Conservation (phyloP, 768 basidiomycete species). For the Naganishia randhawae region DNA sequence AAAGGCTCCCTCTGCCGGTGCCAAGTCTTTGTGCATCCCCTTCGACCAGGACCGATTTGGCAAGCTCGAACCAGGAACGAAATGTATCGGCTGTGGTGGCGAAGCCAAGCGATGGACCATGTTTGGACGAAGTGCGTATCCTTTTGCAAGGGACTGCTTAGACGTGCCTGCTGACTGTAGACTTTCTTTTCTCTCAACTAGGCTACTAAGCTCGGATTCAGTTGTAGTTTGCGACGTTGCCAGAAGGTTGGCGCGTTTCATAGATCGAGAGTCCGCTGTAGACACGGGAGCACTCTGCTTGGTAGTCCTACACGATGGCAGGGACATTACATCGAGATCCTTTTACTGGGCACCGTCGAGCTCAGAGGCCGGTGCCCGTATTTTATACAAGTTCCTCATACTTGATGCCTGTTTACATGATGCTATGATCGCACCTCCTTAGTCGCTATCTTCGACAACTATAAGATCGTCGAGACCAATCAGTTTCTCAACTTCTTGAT, state of each 20-base stretch:
- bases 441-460: conserved; percentile 11
- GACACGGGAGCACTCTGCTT: not conserved
- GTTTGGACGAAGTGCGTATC: conserved; percentile 65
- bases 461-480: conserved; percentile 4
- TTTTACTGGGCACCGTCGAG: not conserved
- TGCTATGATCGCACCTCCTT: not conserved
- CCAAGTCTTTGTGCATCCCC: conserved; percentile 93
- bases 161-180: not conserved
- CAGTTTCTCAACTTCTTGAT: conserved; percentile 7
- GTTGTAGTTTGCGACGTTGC: not conserved
- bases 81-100: conserved; percentile 80
- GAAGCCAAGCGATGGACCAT: conserved; percentile 94
- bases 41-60: conserved; percentile 84
- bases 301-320: not conserved
- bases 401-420: not conserved
- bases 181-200: not conserved
- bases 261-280: not conserved
- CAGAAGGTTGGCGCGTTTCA: not conserved
- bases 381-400: not conserved
- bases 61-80: conserved; percentile 75
- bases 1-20: conserved; percentile 92
- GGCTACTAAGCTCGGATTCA: not conserved
- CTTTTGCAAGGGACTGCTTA: not conserved
- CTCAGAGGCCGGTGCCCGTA: not conserved
- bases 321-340: no score